Conservation (phyloP, 352 stramenopile species). For the Phytophthora citrophthora region DNA sequence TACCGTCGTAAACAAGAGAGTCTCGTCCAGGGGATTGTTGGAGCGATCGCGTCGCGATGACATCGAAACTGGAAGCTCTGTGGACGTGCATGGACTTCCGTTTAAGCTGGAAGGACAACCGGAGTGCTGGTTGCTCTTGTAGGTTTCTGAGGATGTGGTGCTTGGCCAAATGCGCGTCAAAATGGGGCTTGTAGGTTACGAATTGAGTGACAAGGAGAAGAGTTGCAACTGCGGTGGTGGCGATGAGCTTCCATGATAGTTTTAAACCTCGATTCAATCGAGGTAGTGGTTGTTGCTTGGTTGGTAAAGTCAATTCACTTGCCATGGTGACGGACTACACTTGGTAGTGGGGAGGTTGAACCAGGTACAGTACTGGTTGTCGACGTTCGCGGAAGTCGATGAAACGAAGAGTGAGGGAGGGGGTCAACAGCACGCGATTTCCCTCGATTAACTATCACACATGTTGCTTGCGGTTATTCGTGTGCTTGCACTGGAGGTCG, state of each 20-base stretch:
- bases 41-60: conserved; percentile 22
- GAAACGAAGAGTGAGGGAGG: conserved; percentile 7
- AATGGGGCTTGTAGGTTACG: conserved; percentile 29
- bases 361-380: neutral
- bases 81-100: conserved; percentile 45
- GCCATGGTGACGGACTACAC: conserved; percentile 11
- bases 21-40: neutral
- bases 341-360: neutral
- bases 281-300: neutral
- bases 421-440: neutral
- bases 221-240: neutral
- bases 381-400: conserved; percentile 1
- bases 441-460: neutral
- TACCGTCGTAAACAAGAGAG: conserved; percentile 41
- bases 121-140: conserved; percentile 23
- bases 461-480: neutral
- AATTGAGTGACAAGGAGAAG: conserved; percentile 15
- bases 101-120: conserved; percentile 41
- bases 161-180: conserved; percentile 36
- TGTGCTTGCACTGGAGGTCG: conserved; percentile 5
- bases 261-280: neutral
- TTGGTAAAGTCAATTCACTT: neutral
- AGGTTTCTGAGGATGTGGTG: conserved; percentile 36
- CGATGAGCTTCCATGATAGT: conserved; percentile 8
- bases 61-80: conserved; percentile 33